These are phyloP conservation scores for Peronosclerospora sorghi DNA, from an alignment of 352 stramenopile species.

Conservation along the genomic window DNA sequence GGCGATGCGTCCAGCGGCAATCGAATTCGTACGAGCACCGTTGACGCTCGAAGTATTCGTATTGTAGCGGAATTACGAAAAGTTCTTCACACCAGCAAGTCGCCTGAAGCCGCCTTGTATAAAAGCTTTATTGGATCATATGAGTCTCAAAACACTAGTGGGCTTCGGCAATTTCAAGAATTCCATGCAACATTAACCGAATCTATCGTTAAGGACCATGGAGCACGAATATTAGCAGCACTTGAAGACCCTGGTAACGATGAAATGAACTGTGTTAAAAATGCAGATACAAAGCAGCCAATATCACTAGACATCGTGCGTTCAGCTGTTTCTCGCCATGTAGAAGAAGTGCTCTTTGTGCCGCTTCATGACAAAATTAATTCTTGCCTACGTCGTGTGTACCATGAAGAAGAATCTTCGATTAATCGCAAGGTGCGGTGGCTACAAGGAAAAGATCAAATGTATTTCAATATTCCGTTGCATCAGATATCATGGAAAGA, in stretches of 20 bases:
- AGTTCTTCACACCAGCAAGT: slow-evolving; percentile 71
- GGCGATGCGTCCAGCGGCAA: slow-evolving; percentile 15
- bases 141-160: slow-evolving; percentile 28
- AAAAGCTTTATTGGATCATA: slow-evolving; percentile 54
- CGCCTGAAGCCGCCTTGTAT: slow-evolving; percentile 52
- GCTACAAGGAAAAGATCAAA: slow-evolving; percentile 85
- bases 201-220: slow-evolving; percentile 55
- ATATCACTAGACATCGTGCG: slow-evolving; percentile 48
- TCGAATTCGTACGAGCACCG: slow-evolving; percentile 22
- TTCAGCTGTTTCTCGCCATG: slow-evolving; percentile 55
- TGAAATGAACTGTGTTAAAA: slow-evolving; percentile 6
- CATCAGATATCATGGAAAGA: slow-evolving; percentile 79
- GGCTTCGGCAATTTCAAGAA: slow-evolving; percentile 48
- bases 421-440: slow-evolving; percentile 82
- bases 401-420: slow-evolving; percentile 62
- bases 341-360: slow-evolving; percentile 71
- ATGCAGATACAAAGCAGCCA: slow-evolving; percentile 17
- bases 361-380: slow-evolving; percentile 58
- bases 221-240: slow-evolving; percentile 43
- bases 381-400: slow-evolving; percentile 38
- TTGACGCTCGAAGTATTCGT: slow-evolving; percentile 64
- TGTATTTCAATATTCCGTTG: slow-evolving; percentile 81
- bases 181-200: slow-evolving; percentile 49
- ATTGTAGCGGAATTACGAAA: slow-evolving; percentile 72
- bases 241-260: slow-evolving; percentile 35